phyloP scores from a whole-genome alignment of 306 rosid species.

The Begonia masoniana region DNA sequence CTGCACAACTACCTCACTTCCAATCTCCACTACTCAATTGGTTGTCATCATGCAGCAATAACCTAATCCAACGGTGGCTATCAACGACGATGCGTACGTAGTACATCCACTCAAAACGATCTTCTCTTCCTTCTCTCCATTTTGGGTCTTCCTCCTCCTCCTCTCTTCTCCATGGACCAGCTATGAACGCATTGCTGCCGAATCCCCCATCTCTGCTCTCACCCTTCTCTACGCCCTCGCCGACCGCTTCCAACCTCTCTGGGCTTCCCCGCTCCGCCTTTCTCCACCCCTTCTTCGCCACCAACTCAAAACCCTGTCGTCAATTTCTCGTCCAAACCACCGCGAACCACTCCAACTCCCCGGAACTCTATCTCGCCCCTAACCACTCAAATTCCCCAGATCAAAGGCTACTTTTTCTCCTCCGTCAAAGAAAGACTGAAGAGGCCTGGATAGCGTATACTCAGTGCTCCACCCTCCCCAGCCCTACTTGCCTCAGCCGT shows the following conservation, averaged over 20 bases:
- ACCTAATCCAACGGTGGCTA: not conserved
- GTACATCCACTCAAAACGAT: slow-evolving; percentile 23
- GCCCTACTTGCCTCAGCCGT: slow-evolving; percentile 75
- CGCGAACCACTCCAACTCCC: slow-evolving; percentile 24
- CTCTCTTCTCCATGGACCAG: slow-evolving; percentile 32
- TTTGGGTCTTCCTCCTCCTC: not conserved
- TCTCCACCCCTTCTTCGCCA: slow-evolving; percentile 14
- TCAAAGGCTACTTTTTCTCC: slow-evolving; percentile 43
- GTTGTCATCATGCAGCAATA: too few relatives aligned
- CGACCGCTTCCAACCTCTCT: slow-evolving; percentile 13
- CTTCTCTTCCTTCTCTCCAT: not conserved
- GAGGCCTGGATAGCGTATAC: slow-evolving; percentile 71
- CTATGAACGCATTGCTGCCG: slow-evolving; percentile 39
- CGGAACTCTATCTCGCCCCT: slow-evolving; percentile 21
- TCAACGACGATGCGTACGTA: slow-evolving; percentile 1
- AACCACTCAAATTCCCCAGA: slow-evolving; percentile 22
- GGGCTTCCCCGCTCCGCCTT: slow-evolving; percentile 12
- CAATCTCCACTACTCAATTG: too few relatives aligned
- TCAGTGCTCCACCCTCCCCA: slow-evolving; percentile 42
- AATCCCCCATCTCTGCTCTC: slow-evolving; percentile 8
- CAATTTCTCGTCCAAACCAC: slow-evolving; percentile 13
- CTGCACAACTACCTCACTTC: too few relatives aligned
- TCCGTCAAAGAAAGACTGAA: slow-evolving; percentile 73
- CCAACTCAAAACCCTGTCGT: slow-evolving; percentile 12
- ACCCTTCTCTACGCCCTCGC: slow-evolving; percentile 8